Percentiles rank a stretch among this genome's conserved stretches.
These are phyloP conservation scores for Phytophthora melonis DNA, from an alignment of 352 stramenopile species.

Conservation along the genomic window DNA sequence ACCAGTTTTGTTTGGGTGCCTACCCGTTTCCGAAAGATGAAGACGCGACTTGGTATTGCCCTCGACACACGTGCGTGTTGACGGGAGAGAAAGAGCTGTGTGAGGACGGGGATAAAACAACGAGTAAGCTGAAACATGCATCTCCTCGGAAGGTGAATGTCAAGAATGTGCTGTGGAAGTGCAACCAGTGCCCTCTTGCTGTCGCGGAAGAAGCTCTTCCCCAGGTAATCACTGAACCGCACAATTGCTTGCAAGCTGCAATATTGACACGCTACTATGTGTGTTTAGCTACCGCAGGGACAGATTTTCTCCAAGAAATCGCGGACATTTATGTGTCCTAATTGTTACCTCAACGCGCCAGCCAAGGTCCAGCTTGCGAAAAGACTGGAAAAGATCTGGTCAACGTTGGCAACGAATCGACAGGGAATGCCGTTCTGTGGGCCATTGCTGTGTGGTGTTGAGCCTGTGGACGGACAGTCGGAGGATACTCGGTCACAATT, in stretches of 20 bases:
- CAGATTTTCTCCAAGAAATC: conserved; percentile 77
- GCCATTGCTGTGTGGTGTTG: conserved; percentile 72
- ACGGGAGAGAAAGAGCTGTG: conserved; percentile 65
- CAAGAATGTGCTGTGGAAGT: conserved; percentile 87
- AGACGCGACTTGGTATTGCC: conserved; percentile 84
- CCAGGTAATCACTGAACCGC: conserved; percentile 42
- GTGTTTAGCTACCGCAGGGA: conserved; percentile 59
- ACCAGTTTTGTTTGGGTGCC: conserved; percentile 85
- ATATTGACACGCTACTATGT: conserved; percentile 20
- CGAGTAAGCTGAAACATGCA: conserved; percentile 48
- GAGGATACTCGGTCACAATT: conserved; percentile 38
- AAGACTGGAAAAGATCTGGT: conserved; percentile 86
- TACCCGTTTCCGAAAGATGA: conserved; percentile 86
- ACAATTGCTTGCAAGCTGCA: neutral
- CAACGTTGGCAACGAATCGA: conserved; percentile 84
- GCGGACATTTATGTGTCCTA: conserved; percentile 70
- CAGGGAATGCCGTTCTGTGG: conserved; percentile 87
- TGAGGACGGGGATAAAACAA: conserved; percentile 48
- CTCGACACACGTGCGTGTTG: conserved; percentile 78
- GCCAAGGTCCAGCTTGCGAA: conserved; percentile 80
- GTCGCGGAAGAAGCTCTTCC: conserved; percentile 68
- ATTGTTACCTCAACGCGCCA: conserved; percentile 69
- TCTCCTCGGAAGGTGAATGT: conserved; percentile 60
- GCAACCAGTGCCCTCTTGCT: conserved; percentile 74
- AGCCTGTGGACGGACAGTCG: conserved; percentile 36